These are phyloP conservation scores for grape (Vitis vinifera) DNA, from an alignment of 164 flowering plant genomes.

Conservation along the genomic window DNA sequence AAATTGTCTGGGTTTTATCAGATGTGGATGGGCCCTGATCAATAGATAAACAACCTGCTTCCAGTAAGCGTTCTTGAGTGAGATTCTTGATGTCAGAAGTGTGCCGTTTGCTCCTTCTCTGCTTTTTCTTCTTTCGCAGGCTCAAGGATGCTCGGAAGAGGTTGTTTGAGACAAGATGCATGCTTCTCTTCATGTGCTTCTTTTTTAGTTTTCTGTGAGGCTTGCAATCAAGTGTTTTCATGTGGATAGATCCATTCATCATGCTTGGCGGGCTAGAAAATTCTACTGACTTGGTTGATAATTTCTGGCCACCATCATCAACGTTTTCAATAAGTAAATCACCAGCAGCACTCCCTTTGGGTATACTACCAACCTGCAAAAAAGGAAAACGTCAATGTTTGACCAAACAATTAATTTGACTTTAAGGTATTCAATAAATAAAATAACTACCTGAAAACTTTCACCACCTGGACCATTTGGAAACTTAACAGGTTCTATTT, in stretches of 20 bases:
- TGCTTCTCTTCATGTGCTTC: conserved; percentile 35
- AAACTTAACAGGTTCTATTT: neutral
- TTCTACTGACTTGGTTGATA: conserved; percentile 4
- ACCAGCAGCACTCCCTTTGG: conserved; percentile 5
- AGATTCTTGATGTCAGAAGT: conserved; percentile 7
- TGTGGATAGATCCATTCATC: conserved; percentile 10
- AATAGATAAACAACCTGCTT: conserved; percentile 9
- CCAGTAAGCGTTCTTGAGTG: conserved; percentile 17
- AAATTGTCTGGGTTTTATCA: conserved; percentile 17
- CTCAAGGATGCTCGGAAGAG: conserved; percentile 39
- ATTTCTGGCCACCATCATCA: neutral
- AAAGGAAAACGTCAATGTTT: neutral
- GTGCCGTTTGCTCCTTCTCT: conserved; percentile 27
- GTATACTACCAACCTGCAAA: conserved; percentile 23
- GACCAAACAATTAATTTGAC: neutral
- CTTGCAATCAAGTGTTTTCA: conserved; percentile 11
- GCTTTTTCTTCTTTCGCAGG: conserved; percentile 53
- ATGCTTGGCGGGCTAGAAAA: conserved; percentile 10
- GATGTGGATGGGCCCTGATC: conserved; percentile 56
- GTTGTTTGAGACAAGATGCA: conserved; percentile 38
- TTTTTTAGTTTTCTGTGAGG: conserved; percentile 26
- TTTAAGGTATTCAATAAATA: neutral
- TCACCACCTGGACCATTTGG: conserved; percentile 12
- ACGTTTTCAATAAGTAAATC: conserved; percentile 10
- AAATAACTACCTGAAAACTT: conserved; percentile 26